Base-by-base conservation (phyloP, 441 rosid genomes). In the Corymbia calophylla region DNA sequence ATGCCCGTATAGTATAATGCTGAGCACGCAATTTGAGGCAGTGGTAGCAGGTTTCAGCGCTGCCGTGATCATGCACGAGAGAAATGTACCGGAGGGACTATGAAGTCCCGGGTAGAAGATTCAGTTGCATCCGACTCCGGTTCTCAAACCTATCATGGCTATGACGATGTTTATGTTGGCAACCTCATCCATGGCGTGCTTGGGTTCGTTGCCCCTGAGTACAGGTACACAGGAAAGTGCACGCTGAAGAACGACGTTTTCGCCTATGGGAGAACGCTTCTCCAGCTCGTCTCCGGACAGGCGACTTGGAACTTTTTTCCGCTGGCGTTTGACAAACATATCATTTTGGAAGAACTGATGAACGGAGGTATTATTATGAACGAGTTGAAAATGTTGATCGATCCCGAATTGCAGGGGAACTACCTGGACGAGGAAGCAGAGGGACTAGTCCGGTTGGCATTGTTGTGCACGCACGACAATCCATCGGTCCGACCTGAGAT, bases 221-320 rank as follows among this genome's bases (percentile, higher is more conserved):
- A 88, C 89, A 2, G 35, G 2, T 21, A 29, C 56, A 58, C 89
- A 39, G 87, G 89, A 81, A 27, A 39, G 32, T 58, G 56, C 14
- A 80, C 89, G 7, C 58, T 80, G 49, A 88, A 88, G 48, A 88
- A 86, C 2, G 89, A 88, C 29, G 80, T 88, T 8, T 88, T 88
- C 11, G 89, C 87, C 19, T 88, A 58, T 5, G 87, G 89, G 58
- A 54, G 32, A 25, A 88, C n/a, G 87, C 80, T 88, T 58, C 89
- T 88, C 4, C 51, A 14, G 49, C 55, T 88, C 39, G 17, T 88
- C 32, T 44, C 77, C 1, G 89, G 89, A 16, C 89, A 58, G 80
- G 18, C 4, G 27, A n/a, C 58, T n/a, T 1, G 31, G 19, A 4
- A 5, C 48, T 9, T 39, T 70, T 49, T 39, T 39, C 89, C 19